These are phyloP conservation scores for Paecilomyces variotii DNA, from an alignment of 2,329 filamentous ascomycete species.

Conservation along the genomic window DNA sequence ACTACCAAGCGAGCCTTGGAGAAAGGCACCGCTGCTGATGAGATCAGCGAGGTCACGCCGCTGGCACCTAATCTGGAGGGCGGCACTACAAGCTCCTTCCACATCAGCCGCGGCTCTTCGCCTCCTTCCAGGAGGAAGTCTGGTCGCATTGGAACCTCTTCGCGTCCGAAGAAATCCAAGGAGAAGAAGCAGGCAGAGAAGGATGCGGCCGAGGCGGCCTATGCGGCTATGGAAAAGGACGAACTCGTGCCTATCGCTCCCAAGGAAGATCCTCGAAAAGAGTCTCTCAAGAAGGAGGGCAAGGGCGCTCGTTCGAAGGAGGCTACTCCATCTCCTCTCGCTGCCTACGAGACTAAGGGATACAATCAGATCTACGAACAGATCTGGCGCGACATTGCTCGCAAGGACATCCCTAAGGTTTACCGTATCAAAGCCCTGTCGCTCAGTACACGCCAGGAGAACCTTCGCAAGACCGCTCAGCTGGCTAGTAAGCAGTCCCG, in stretches of 20 bases:
- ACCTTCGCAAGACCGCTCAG: constrained; percentile 94
- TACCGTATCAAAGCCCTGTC: constrained; percentile 82
- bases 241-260: constrained; percentile 45
- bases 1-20: constrained; percentile 82
- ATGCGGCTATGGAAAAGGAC: constrained; percentile 56
- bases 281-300: constrained; percentile 36
- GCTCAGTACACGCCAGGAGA: constrained; percentile 80
- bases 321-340: constrained; percentile 44
- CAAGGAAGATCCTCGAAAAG: constrained; percentile 46
- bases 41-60: constrained; percentile 62
- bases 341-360: constrained; percentile 75
- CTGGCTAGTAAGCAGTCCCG: constrained; percentile 95
- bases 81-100: constrained; percentile 78
- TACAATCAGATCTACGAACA: constrained; percentile 97
- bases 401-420: constrained; percentile 89
- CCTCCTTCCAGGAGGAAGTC: constrained; percentile 45
- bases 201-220: constrained; percentile 75
- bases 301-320: constrained; percentile 35
- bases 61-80: constrained; percentile 76
- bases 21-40: constrained; percentile 66
- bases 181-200: constrained; percentile 63
- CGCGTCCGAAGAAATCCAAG: constrained; percentile 80
- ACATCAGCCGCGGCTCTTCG: constrained; percentile 50
- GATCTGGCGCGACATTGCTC: constrained; percentile 89
- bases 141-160: constrained; percentile 42